Evolutionary conservation across 139 green algal genomes (phyloP), one percentile per base, ranked within the genome.

Genomic region (Gonium pectorale): DNA sequence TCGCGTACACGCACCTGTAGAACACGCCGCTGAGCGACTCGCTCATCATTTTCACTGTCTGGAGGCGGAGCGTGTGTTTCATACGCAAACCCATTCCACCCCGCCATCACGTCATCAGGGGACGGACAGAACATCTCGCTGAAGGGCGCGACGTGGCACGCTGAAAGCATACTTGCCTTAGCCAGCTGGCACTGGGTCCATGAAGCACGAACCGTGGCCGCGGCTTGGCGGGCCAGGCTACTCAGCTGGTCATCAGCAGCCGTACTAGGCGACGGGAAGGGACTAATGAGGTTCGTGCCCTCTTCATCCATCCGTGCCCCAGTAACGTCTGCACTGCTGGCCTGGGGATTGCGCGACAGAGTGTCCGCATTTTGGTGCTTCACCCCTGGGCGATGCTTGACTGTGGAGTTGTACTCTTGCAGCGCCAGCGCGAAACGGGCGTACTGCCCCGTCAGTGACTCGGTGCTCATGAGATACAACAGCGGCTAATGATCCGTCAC

Each of bases 401-500:
- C n/a, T 0, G 19, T 51, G 43, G 79, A 87, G 2, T 79, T 29
- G 38, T 75, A 87, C 2, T 90, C 86, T 33, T 86, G 73, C 0
- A 90, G 31, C 22, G 33, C 67, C 26, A 87, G 29, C 2, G 81
- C 70, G 73, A 82, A 90, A 15, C 86, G 81, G 22, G 81, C 81
- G 54, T 88, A 70, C 62, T 90, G 81, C 1, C 80, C 73, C 0
- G 54, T 86, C 7, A 75, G 67, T 8, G 75, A 44, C 13, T 64
- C 59, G 41, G 35, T 63, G 41, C 56, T 77, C 43, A 90, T 68
- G 31, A 90, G 56, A 72, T 79, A 90, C 2, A 67, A n/a, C 19
- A 90, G 71, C 4, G 86, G 69, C 15, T 75, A 56, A 49, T 90
- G 86, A 60, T 90, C 86, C 21, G 86, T 90, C 5, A 81, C 40